A percentile compares a stretch with the other conserved stretches of the same genome.
phyloP scores from a whole-genome alignment of 768 basidiomycete species.

The Heimioporus sp. region DNA sequence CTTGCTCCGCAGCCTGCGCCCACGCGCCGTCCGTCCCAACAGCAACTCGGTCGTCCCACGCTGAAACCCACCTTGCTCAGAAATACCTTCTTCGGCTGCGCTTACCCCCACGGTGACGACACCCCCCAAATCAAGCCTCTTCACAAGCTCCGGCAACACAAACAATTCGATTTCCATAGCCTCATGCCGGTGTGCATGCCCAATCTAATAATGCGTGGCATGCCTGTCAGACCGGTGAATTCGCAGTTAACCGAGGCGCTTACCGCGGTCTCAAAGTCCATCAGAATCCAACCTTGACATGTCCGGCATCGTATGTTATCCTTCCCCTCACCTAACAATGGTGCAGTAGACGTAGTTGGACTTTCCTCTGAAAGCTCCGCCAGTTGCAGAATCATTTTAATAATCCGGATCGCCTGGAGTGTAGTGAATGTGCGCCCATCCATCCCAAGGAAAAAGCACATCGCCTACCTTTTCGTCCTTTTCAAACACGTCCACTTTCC shows the following conservation, averaged over 20 bases:
- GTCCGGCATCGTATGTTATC: constrained; percentile 43
- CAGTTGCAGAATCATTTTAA: constrained; percentile 38
- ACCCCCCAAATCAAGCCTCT: too few species aligned
- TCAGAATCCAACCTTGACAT: constrained; percentile 47
- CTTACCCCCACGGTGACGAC: too few species aligned
- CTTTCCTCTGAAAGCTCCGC: constrained; percentile 31
- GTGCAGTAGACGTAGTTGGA: constrained; percentile 16
- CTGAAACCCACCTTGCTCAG: constrained; percentile 13
- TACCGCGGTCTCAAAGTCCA: constrained; percentile 50
- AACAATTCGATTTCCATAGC: constrained; percentile 42
- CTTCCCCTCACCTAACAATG: constrained; percentile 17
- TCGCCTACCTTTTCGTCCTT: constrained; percentile 53
- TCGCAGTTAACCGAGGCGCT: constrained; percentile 11
- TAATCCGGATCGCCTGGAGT: constrained; percentile 47
- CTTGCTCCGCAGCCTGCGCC: constrained; percentile 30
- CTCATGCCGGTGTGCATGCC: constrained; percentile 65
- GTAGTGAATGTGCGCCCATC: neutral
- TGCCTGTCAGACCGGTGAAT: neutral
- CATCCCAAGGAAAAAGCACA: neutral
- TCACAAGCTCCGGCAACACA: too few species aligned
- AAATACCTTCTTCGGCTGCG: too few species aligned
- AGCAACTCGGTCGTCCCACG: constrained; percentile 21
- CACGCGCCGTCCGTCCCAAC: constrained; percentile 16
- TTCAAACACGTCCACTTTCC: constrained; percentile 53
- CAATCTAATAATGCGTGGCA: constrained; percentile 42